A percentile compares a stretch with the other conserved stretches of the same genome.
phyloP scores from a whole-genome alignment of 1,284 basidiomycete species.

The Filobasidium uniguttulatum region DNA sequence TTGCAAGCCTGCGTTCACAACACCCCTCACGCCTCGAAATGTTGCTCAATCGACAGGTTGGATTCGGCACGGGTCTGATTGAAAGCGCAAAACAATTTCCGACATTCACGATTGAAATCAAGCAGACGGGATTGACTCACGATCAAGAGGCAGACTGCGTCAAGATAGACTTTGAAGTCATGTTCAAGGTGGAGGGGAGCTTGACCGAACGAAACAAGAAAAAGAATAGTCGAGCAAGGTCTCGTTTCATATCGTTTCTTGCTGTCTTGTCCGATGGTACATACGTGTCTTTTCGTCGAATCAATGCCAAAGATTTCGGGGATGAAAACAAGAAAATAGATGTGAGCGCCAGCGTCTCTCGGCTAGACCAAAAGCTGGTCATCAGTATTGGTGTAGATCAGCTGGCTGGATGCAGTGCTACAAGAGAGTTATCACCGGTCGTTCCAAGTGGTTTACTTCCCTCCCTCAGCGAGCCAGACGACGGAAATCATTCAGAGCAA shows the following conservation, averaged over 20 bases:
- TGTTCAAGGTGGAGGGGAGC: conserved; percentile 1
- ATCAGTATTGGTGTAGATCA: conserved; percentile 26
- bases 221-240: conserved; percentile 7
- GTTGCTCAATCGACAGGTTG: conserved; percentile 19
- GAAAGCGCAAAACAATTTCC: conserved; percentile 16
- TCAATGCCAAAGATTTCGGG: conserved; percentile 10
- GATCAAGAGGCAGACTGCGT: not conserved
- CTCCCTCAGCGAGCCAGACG: no score
- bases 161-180: conserved; percentile 2
- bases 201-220: conserved; percentile 12
- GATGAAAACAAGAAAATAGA: conserved; percentile 11
- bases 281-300: conserved; percentile 8
- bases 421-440: not conserved
- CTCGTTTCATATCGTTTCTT: conserved; percentile 4
- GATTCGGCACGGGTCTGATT: conserved; percentile 19
- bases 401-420: conserved; percentile 20
- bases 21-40: conserved; percentile 18
- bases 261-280: conserved; percentile 10
- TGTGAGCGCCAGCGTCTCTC: conserved; percentile 15
- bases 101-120: conserved; percentile 15
- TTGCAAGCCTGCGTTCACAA: conserved; percentile 17
- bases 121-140: conserved; percentile 5
- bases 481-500: no score
- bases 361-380: conserved; percentile 16
- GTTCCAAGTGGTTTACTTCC: not conserved